Evolutionary conservation across 1,284 basidiomycete genomes (phyloP).

Genomic region (Ustilago hordei): DNA sequence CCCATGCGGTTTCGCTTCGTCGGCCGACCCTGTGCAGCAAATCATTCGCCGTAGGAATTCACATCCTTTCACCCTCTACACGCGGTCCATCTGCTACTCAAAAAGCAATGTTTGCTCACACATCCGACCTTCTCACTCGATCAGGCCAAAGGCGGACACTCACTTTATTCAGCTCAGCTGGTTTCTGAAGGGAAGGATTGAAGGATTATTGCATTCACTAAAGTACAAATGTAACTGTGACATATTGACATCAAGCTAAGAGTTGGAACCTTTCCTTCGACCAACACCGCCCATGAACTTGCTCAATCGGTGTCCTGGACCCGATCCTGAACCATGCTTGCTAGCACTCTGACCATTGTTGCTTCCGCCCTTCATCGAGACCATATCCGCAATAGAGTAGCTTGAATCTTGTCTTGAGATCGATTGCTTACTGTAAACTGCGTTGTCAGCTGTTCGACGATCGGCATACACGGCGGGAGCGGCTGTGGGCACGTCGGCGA

Average conservation of each 20-base stretch:
- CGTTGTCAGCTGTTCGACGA: neutral
- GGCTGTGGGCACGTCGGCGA: slow-evolving; percentile 35
- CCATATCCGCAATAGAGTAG: slow-evolving; percentile 24
- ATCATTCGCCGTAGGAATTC: too few relatives aligned
- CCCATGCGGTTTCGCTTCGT: too few relatives aligned
- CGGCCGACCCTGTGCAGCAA: too few relatives aligned
- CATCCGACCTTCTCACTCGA: too few relatives aligned
- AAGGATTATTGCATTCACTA: neutral
- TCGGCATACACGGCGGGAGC: slow-evolving; percentile 13
- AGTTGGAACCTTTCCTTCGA: slow-evolving; percentile 27
- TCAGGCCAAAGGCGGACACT: too few relatives aligned
- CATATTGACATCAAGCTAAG: slow-evolving; percentile 1
- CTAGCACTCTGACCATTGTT: neutral
- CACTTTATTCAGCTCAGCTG: too few relatives aligned
- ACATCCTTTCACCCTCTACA: too few relatives aligned
- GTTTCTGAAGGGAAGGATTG: neutral
- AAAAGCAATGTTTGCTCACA: too few relatives aligned
- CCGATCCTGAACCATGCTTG: slow-evolving; percentile 9
- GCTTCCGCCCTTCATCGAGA: slow-evolving; percentile 20
- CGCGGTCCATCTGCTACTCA: too few relatives aligned
- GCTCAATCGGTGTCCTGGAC: slow-evolving; percentile 32
- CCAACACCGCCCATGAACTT: slow-evolving; percentile 42
- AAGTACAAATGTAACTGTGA: neutral
- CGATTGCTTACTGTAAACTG: slow-evolving; percentile 15
- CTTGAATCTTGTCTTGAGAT: slow-evolving; percentile 26